These are phyloP conservation scores for Melocanna baccifera DNA, from an alignment of 176 grass and related monocot species.

Conservation along the genomic window DNA sequence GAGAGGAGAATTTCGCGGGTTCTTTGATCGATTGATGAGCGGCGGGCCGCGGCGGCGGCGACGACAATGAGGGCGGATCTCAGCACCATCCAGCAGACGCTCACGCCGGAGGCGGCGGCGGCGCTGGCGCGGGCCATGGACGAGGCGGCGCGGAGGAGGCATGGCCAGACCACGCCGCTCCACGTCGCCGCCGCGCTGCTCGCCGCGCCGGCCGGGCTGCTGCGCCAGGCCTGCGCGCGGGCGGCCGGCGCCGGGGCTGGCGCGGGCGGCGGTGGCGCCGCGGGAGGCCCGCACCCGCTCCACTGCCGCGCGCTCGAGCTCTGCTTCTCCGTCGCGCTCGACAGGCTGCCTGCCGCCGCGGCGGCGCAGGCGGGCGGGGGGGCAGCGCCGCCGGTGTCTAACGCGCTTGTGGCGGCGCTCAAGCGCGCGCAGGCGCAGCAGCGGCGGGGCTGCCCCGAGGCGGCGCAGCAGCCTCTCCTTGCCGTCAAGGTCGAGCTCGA, in stretches of 20 bases:
- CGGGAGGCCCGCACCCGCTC: constrained; percentile 45
- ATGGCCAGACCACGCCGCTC: constrained; percentile 80
- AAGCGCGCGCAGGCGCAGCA: constrained; percentile 92
- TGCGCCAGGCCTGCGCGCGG: constrained; percentile 60
- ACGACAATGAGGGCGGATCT: constrained; percentile 83
- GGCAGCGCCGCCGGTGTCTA: constrained; percentile 56
- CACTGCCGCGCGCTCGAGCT: constrained; percentile 89
- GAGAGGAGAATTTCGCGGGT: constrained; percentile 1
- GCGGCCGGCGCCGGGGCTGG: constrained; percentile 19
- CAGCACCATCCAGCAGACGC: constrained; percentile 90
- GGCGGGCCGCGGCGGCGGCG: neutral
- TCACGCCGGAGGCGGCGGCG: constrained; percentile 73
- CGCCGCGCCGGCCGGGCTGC: constrained; percentile 50
- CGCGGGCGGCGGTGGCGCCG: constrained; percentile 18
- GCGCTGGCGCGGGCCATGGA: constrained; percentile 65
- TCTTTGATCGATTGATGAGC: constrained; percentile 49
- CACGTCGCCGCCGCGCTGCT: constrained; percentile 83
- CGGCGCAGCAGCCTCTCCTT: constrained; percentile 69
- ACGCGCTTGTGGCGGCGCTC: constrained; percentile 79
- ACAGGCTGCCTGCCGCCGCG: constrained; percentile 51
- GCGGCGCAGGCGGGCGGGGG: constrained; percentile 26
- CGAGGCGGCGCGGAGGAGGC: constrained; percentile 62
- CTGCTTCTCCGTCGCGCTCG: constrained; percentile 87
- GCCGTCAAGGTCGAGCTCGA: constrained; percentile 91
- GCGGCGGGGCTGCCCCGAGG: constrained; percentile 65